phyloP scores from a whole-genome alignment of 2,329 filamentous ascomycete species.

The Colletotrichum somersetense region DNA sequence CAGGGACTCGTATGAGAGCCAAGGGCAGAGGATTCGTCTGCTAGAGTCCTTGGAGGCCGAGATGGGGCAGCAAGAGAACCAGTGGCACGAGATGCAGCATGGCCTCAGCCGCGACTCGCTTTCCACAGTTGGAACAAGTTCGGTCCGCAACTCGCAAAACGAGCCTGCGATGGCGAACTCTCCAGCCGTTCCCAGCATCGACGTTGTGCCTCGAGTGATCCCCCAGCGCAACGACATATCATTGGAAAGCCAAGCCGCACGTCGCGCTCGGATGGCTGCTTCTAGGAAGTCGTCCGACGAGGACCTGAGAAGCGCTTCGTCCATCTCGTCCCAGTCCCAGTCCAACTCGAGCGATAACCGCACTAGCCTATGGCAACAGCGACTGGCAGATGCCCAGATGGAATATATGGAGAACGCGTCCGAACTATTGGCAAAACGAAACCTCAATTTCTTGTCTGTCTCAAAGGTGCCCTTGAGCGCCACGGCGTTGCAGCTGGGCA shows the following conservation, averaged over 20 bases:
- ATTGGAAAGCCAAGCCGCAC: slow-evolving; percentile 55
- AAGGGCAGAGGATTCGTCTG: slow-evolving; percentile 60
- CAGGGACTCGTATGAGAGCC: slow-evolving; percentile 52
- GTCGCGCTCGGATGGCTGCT: slow-evolving; percentile 54
- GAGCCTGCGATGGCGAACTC: slow-evolving; percentile 1
- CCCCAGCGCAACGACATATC: slow-evolving; percentile 47
- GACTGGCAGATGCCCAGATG: slow-evolving; percentile 59
- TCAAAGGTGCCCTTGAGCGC: slow-evolving; percentile 44
- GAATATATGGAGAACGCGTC: slow-evolving; percentile 59
- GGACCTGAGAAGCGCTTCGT: slow-evolving; percentile 47
- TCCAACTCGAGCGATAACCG: slow-evolving; percentile 46
- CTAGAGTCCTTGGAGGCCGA: slow-evolving; percentile 72
- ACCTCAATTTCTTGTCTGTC: slow-evolving; percentile 55
- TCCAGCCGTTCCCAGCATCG: slow-evolving; percentile 12
- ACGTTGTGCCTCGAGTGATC: slow-evolving; percentile 43
- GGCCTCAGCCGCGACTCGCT: slow-evolving; percentile 65
- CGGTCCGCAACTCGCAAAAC: slow-evolving; percentile 49
- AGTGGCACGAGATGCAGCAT: slow-evolving; percentile 70
- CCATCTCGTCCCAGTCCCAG: slow-evolving; percentile 48
- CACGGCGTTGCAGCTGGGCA: slow-evolving; percentile 55
- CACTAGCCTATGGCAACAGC: slow-evolving; percentile 58
- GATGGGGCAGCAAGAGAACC: slow-evolving; percentile 70
- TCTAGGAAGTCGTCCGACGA: slow-evolving; percentile 45
- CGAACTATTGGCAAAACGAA: slow-evolving; percentile 52
- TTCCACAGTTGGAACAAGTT: slow-evolving; percentile 58